Conservation (phyloP, 371 early-diverging fungal genomes). For the Choanephora cucurbitarum region DNA sequence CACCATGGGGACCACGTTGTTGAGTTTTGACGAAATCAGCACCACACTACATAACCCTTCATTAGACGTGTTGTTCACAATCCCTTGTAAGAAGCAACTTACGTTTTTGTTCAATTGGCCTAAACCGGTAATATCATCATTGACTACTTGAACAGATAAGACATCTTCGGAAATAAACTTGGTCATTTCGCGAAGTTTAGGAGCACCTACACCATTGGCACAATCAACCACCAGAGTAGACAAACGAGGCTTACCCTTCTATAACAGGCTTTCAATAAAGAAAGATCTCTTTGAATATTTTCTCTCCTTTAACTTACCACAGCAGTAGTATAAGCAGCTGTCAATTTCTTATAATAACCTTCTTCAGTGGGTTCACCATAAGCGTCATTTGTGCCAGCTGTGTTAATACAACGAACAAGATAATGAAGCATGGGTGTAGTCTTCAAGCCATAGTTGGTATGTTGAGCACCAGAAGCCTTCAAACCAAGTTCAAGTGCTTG, state of each 20-base stretch:
- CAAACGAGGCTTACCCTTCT: conserved; percentile 69
- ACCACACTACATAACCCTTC: conserved; percentile 84
- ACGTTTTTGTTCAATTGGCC: conserved; percentile 87
- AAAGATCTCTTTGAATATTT: conserved; percentile 53
- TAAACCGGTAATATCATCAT: conserved; percentile 67
- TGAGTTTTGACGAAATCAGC: conserved; percentile 97
- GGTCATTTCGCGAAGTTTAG: conserved; percentile 79
- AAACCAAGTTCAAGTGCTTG: conserved; percentile 83
- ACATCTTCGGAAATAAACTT: conserved; percentile 65
- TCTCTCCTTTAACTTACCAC: conserved; percentile 67
- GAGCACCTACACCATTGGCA: conserved; percentile 98
- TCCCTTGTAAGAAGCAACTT: conserved; percentile 22
- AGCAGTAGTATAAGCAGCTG: conserved; percentile 79
- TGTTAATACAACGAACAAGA: conserved; percentile 88
- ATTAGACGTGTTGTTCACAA: too few species aligned
- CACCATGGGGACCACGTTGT: conserved; percentile 80
- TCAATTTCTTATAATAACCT: conserved; percentile 91
- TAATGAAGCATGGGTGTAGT: conserved; percentile 99
- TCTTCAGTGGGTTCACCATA: conserved; percentile 93
- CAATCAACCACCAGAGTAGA: conserved; percentile 85
- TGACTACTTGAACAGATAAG: conserved; percentile 67
- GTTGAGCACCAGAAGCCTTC: conserved; percentile 65
- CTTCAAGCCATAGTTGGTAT: conserved; percentile 85
- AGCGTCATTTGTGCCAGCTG: conserved; percentile 70
- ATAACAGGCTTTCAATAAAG: conserved; percentile 9